Conservation (phyloP, 495 filamentous ascomycete genomes). For the Immersiella caudata region DNA sequence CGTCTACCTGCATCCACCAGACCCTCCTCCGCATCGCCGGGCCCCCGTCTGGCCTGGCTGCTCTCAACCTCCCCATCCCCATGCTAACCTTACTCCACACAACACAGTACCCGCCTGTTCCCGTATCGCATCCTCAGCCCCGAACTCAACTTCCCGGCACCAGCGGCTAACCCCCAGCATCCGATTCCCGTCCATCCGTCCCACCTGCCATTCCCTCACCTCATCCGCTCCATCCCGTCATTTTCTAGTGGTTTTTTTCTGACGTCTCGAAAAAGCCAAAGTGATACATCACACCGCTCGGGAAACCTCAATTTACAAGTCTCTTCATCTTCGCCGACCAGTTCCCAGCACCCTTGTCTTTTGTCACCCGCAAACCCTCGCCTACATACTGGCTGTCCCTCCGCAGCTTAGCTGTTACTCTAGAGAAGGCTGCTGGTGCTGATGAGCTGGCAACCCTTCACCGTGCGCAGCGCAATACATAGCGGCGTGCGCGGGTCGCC, state of each 20-base stretch:
- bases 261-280: conserved; percentile 13
- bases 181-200: not conserved
- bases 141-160: too few species aligned
- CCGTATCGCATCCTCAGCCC: not conserved
- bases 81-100: too few species aligned
- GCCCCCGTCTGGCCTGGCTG: too few species aligned
- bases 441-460: not conserved
- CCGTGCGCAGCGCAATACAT: not conserved
- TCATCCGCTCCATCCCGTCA: not conserved
- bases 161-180: not conserved
- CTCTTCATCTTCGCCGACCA: not conserved
- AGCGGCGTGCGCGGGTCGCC: not conserved
- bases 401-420: too few species aligned
- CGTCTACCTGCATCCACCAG: too few species aligned
- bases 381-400: not conserved
- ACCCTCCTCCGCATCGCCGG: too few species aligned
- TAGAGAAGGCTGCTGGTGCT: not conserved
- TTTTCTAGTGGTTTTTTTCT: conserved; percentile 7
- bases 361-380: not conserved
- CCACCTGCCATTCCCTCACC: not conserved
- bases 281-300: conserved; percentile 14
- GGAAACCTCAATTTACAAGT: conserved; percentile 1
- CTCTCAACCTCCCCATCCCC: too few species aligned
- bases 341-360: not conserved
- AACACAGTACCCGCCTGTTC: too few species aligned